Conservation (phyloP, 371 early-diverging fungal genomes). For the Syncephalastrum racemosum region DNA sequence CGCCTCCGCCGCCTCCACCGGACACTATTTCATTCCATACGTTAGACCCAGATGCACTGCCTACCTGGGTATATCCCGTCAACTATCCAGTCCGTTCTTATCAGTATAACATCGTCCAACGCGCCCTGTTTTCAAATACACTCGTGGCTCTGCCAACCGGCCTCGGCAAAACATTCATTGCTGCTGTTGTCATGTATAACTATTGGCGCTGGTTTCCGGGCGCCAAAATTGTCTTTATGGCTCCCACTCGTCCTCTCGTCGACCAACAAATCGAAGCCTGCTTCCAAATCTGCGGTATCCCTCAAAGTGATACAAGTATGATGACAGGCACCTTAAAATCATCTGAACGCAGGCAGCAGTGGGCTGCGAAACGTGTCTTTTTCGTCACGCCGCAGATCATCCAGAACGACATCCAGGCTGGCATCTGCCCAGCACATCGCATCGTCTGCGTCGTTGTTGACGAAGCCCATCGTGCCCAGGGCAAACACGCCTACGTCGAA, state of each 20-base stretch:
- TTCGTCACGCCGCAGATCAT: slow-evolving; percentile 91
- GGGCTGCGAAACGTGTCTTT: slow-evolving; percentile 70
- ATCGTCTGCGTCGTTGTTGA: slow-evolving; percentile 84
- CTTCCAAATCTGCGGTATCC: slow-evolving; percentile 68
- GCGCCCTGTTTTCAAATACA: slow-evolving; percentile 81
- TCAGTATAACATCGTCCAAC: slow-evolving; percentile 84
- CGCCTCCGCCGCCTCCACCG: slow-evolving; percentile 22
- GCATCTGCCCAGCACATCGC: slow-evolving; percentile 53
- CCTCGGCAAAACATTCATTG: slow-evolving; percentile 95
- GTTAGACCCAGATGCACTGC: slow-evolving; percentile 52
- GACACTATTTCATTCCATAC: slow-evolving; percentile 38
- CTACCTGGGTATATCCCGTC: slow-evolving; percentile 81
- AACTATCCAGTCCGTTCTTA: slow-evolving; percentile 83
- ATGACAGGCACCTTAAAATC: slow-evolving; percentile 74
- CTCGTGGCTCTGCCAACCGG: slow-evolving; percentile 90
- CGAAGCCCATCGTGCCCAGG: slow-evolving; percentile 91
- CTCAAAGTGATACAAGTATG: slow-evolving; percentile 67
- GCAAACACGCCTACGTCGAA: slow-evolving; percentile 81
- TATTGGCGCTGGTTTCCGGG: slow-evolving; percentile 94
- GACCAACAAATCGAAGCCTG: slow-evolving; percentile 91
- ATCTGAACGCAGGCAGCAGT: slow-evolving; percentile 50
- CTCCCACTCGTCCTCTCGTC: slow-evolving; percentile 91
- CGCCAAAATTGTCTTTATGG: slow-evolving; percentile 88
- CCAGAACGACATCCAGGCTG: slow-evolving; percentile 76
- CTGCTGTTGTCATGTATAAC: slow-evolving; percentile 95